Conservation (phyloP, 441 rosid genomes). For the Croton laevigatus region DNA sequence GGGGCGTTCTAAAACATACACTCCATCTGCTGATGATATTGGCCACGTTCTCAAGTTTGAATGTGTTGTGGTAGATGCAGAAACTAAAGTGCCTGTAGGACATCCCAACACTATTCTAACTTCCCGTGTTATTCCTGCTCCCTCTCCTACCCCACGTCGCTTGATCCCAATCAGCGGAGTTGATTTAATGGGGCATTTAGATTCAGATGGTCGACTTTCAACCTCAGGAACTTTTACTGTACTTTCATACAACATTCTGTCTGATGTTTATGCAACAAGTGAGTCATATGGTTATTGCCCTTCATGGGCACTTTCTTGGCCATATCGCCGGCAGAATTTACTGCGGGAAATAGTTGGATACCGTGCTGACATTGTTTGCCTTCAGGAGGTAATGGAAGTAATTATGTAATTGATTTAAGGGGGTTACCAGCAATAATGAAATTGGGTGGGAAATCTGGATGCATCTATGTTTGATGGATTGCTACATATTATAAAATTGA, state of each 20-base stretch:
- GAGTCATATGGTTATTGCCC: conserved; percentile 91
- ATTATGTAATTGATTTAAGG: conserved; percentile 4
- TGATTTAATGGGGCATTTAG: conserved; percentile 73
- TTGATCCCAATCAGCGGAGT: conserved; percentile 75
- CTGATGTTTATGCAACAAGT: conserved; percentile 81
- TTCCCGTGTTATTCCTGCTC: conserved; percentile 99
- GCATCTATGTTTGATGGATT: not conserved
- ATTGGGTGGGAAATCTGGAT: not conserved
- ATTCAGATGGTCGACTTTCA: conserved; percentile 69
- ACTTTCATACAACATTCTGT: conserved; percentile 90
- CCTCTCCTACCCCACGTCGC: conserved; percentile 89
- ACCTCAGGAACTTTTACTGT: conserved; percentile 85
- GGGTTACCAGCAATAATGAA: not conserved
- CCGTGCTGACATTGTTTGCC: conserved; percentile 94
- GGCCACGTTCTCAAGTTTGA: conserved; percentile 94
- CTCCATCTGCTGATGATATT: conserved; percentile 93
- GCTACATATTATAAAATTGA: not conserved
- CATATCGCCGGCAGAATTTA: conserved; percentile 92
- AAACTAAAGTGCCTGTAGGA: conserved; percentile 67
- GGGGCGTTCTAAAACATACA: conserved; percentile 81
- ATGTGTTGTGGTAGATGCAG: conserved; percentile 85
- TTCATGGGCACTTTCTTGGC: conserved; percentile 99
- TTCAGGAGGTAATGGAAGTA: conserved; percentile 77
- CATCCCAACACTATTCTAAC: conserved; percentile 69
- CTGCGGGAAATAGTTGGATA: conserved; percentile 95